Base-by-base conservation (phyloP, 495 filamentous ascomycete species). In the Daldinia bambusicola region DNA sequence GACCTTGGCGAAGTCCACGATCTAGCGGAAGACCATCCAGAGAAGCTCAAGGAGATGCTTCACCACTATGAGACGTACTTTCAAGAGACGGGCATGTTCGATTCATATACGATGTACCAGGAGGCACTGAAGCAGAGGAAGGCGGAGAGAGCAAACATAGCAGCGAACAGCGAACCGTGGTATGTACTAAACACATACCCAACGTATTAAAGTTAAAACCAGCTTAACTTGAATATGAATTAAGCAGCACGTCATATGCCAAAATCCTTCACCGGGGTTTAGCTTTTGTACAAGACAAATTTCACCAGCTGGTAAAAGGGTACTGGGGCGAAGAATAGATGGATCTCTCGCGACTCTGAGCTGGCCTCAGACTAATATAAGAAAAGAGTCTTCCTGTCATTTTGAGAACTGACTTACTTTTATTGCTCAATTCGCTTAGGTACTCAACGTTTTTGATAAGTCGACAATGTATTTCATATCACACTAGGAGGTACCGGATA, bases 1-100 rank as follows among this genome's bases (percentile, higher is more conserved):
- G 80, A 81, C 62, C 75, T 79, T 10, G 79, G 80, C 16, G 80
- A 84, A 71, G 71, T 73, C 14, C 63, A 78, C 18, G 75, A 83
- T 60, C 45, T 80, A 50, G 74, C 76, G 4, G 61, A 76, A 51
- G 70, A 58, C 14, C 62, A 67, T 0, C 67, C 62, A 8, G 71
- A 63, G 34, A 74, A 72, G 57, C 50, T 81, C 8, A 66, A 63
- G 40, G 75, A 81, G 43, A 75, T 82, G 70, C 60, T 77, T 43
- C 63, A 57, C 13, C 74, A 58, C 38, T 81, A 79, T 74, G 78
- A 82, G 43, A 70, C 75, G 48, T 83, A 81, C 37, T 86, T 88
- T 14, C 72, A 88, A 40, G 87, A 89, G 77, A 87, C 85, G 0
- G 87, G 86, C 10, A 85, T 88, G 71, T 74, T 74, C 18, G 71